Evolutionary conservation across 257 asterid genomes (phyloP), one percentile per base, ranked within the genome.

Genomic region (Nicotiana noctiflora): DNA sequence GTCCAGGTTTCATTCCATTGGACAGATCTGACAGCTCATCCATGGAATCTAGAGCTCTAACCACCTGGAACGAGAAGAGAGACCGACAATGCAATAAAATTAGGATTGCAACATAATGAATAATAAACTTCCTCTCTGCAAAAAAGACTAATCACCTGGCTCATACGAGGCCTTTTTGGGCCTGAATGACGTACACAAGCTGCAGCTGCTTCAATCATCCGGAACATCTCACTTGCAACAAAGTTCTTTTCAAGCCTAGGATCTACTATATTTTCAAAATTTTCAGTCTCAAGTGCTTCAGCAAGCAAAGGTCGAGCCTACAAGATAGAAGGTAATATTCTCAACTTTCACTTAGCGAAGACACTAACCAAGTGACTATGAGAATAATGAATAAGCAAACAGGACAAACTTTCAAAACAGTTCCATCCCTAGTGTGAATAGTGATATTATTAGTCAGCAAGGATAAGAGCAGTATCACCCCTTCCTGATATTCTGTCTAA

Each of bases 191-290:
- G 96, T 40, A 94, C 90, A 19, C 97, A 94, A 66, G 97, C 97
- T 51, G 98, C 98, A 15, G 97, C 97, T 60, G 97, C 97, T 92
- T 92, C 98, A 52, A 89, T 89, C 95, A 94, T 86, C 84, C 97
- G 81, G 85, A 94, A 91, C 94, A 92, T 90, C 86, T 94, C 97
- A 75, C 86, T 85, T 32, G 88, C 84, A 29, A 89, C 74, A 49
- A 83, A 94, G 87, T 90, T 85, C 2, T 84, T 86, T 79, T 79
- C 92, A 51, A 94, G 80, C 82, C 86, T 87, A 6, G 88, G 82
- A 86, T 94, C 98, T 52, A 91, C 90, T 27, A 94, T 31, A 8
- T 88, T 90, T 57, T 83, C 87, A 68, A 90, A 92, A 64, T 84
- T 86, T 84, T 88, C 97, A 66, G 84, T 87, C 63, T 94, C 93